Evolutionary conservation across 164 flowering plant species (phyloP).

Genomic region (Cinnamomum micranthum): DNA sequence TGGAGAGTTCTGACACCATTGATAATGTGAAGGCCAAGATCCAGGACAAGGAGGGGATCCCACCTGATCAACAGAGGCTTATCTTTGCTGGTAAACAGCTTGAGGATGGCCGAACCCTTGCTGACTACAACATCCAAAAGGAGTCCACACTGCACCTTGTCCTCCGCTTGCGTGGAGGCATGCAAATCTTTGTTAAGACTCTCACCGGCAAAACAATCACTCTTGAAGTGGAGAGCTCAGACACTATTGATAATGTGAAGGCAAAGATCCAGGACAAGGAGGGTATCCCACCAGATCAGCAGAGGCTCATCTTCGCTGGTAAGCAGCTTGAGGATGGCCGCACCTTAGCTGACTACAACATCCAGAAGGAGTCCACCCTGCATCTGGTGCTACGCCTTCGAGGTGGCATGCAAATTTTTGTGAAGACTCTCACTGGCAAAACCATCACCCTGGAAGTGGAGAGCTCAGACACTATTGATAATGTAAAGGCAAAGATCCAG

Average conservation of each 20-base stretch:
- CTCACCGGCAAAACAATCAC: slow-evolving; percentile 8
- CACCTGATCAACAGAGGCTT: slow-evolving; percentile 10
- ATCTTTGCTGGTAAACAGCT: slow-evolving; percentile 6
- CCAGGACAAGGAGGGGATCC: slow-evolving; percentile 8
- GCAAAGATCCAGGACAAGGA: slow-evolving; percentile 6
- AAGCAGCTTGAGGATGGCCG: slow-evolving; percentile 9
- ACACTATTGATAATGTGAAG: not conserved
- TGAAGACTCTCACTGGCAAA: slow-evolving; percentile 7
- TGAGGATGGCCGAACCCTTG: slow-evolving; percentile 6
- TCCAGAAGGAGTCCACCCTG: slow-evolving; percentile 9
- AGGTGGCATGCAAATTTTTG: slow-evolving; percentile 8
- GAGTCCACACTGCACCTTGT: slow-evolving; percentile 3
- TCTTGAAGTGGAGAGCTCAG: slow-evolving; percentile 5
- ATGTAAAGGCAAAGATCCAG: slow-evolving; percentile 6
- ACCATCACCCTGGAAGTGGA: slow-evolving; percentile 4
- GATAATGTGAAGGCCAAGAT: slow-evolving; percentile 8
- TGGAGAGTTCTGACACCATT: slow-evolving; percentile 5
- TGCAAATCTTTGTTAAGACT: slow-evolving; percentile 9
- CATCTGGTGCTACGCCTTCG: slow-evolving; percentile 8
- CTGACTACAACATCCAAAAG: slow-evolving; percentile 6
- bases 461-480: slow-evolving; percentile 4
- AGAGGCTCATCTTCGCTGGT: slow-evolving; percentile 1
- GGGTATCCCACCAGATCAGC: slow-evolving; percentile 5
- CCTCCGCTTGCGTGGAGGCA: slow-evolving; percentile 1
- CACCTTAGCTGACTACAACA: slow-evolving; percentile 6